Evolutionary conservation across 257 asterid species (phyloP), one percentile per base, ranked within the genome.

Genomic region (Vinca minor): DNA sequence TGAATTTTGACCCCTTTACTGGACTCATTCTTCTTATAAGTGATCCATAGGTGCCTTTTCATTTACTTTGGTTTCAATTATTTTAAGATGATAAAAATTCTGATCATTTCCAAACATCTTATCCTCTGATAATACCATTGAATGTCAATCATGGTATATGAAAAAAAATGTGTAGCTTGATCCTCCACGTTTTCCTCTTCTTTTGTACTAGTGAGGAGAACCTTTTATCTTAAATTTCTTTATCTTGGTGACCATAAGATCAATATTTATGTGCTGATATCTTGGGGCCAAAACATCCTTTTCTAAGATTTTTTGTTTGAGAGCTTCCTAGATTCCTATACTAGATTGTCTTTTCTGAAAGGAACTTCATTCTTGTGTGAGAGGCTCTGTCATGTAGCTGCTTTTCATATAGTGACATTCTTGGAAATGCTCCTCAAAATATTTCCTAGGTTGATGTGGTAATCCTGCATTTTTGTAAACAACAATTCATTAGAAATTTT

Each of bases 341-440:
- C 59, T 47, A 26, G 23, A 32, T 32, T 46, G 11, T n/a, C 34
- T 39, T 38, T 32, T 18, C 32, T 13, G 21, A 17, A 42, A 17
- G 47, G 45, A 2, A 31, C 21, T 38, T 63, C 34, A 32, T n/a
- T 4, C 7, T 31, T 47, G 23, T 18, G 4, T 31, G 4, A 26
- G 17, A 2, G 28, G 49, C 44, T 29, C 31, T 34, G 5, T 17
- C 12, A 46, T 5, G 4, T 46, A 12, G 20, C 14, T 17, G 36
- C 54, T 62, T 44, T 8, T 26, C 3, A 23, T 42, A 41, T 23
- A 62, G 28, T 17, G 8, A 29, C 28, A 46, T 45, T 31, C 10
- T 48, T 31, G 26, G 31, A 46, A 62, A 63, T 45, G 67, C 55
- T 29, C 17, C 67, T n/a, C 18, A 18, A 62, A 28, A 10, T 1